phyloP scores from a whole-genome alignment of 2,329 filamentous ascomycete species.

The Fusarium cicatricum region DNA sequence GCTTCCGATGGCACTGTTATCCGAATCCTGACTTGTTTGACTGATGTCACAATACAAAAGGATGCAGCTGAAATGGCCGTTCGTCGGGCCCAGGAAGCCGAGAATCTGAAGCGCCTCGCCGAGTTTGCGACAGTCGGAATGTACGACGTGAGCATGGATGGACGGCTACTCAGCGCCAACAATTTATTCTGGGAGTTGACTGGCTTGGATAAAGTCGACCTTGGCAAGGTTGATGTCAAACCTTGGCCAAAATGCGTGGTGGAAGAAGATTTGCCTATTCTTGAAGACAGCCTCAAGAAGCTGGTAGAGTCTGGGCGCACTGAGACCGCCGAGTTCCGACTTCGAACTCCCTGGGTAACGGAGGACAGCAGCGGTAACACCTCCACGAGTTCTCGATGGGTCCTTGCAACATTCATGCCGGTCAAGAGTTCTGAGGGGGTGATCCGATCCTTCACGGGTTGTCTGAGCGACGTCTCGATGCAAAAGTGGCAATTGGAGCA shows the following conservation, averaged over 20 bases:
- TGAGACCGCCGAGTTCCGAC: constrained; percentile 58
- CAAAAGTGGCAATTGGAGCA: constrained; percentile 61
- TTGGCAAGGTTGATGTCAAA: constrained; percentile 48
- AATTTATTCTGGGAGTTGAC: constrained; percentile 63
- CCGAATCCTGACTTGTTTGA: constrained; percentile 58
- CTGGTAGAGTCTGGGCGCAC: constrained; percentile 52
- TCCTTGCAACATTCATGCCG: constrained; percentile 60
- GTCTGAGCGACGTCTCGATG: constrained; percentile 57
- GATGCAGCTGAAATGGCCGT: constrained; percentile 58
- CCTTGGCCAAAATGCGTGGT: constrained; percentile 57
- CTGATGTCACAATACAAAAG: constrained; percentile 61
- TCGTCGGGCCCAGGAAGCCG: constrained; percentile 58
- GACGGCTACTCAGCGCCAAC: constrained; percentile 59
- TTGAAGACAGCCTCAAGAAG: constrained; percentile 51
- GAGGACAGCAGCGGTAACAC: constrained; percentile 55
- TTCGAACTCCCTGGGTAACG: constrained; percentile 57
- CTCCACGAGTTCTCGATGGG: constrained; percentile 57
- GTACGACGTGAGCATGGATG: constrained; percentile 62
- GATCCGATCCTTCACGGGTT: constrained; percentile 58
- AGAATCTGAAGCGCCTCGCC: constrained; percentile 63
- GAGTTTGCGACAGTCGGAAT: constrained; percentile 63
- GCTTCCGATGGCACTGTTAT: constrained; percentile 53
- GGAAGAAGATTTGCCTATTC: constrained; percentile 53
- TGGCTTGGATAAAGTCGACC: constrained; percentile 56
- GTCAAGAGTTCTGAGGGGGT: constrained; percentile 56